Conservation (phyloP, 768 basidiomycete genomes). For the Suillus hirtellus region DNA sequence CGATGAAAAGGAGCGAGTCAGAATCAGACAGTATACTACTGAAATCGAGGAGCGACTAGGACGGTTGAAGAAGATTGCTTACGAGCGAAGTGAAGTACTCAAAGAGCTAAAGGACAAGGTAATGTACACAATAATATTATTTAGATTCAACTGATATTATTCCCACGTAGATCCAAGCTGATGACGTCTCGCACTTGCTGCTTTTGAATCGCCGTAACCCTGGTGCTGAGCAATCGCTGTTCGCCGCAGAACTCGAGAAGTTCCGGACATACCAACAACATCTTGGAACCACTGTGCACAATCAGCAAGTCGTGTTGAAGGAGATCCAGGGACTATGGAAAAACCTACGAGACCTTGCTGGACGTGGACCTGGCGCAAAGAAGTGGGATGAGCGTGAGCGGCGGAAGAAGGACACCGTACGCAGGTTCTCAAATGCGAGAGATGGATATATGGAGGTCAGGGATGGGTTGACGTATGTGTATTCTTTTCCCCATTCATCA, state of each 20-base stretch:
- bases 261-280: constrained; percentile 90
- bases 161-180: constrained; percentile 74
- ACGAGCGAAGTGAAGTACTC: constrained; percentile 82
- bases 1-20: constrained; percentile 66
- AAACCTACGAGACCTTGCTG: constrained; percentile 66
- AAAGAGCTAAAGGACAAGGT: constrained; percentile 98
- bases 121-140: constrained; percentile 6
- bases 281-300: constrained; percentile 72
- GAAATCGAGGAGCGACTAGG: constrained; percentile 81
- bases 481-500: constrained; percentile 6
- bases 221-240: constrained; percentile 82
- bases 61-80: constrained; percentile 76
- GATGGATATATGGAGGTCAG: constrained; percentile 87
- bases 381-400: constrained; percentile 85
- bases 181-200: constrained; percentile 94
- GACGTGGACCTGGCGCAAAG: constrained; percentile 72
- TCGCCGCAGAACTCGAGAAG: constrained; percentile 93
- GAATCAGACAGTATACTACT: constrained; percentile 63
- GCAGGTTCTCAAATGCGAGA: constrained; percentile 70
- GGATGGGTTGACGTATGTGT: constrained; percentile 76
- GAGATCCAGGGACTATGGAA: constrained; percentile 80
- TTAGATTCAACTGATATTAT: neutral
- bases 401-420: constrained; percentile 71
- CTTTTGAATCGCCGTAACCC: constrained; percentile 87
- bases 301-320: constrained; percentile 71